Percentiles rank a stretch among this genome's conserved stretches.
phyloP scores from a whole-genome alignment of 106 monocot genomes.

The Dioscorea alata region DNA sequence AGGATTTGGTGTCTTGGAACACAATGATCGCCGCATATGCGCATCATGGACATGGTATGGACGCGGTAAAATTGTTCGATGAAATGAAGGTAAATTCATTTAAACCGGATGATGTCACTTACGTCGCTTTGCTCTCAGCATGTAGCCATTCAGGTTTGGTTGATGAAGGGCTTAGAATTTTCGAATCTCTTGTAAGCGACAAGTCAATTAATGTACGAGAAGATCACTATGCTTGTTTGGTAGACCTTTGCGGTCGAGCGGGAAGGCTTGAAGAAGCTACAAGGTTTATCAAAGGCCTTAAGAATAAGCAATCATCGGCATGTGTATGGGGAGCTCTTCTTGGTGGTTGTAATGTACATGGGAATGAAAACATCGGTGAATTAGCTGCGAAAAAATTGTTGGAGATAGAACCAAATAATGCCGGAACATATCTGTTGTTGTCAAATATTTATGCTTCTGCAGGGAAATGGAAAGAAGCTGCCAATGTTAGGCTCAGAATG shows the following conservation, averaged over 20 bases:
- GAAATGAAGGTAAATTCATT: conserved; percentile 43
- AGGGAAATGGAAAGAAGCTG: conserved; percentile 53
- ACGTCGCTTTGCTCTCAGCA: conserved; percentile 63
- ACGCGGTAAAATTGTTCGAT: conserved; percentile 40
- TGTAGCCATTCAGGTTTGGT: conserved; percentile 83
- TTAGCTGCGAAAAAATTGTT: conserved; percentile 52
- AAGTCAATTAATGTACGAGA: conserved; percentile 45
- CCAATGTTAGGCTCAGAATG: conserved; percentile 55
- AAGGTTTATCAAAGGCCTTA: conserved; percentile 31
- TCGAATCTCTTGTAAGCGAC: conserved; percentile 34
- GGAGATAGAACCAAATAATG: conserved; percentile 42
- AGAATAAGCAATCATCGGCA: conserved; percentile 17
- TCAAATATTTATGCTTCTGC: conserved; percentile 75
- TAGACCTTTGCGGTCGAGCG: conserved; percentile 70
- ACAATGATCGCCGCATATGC: conserved; percentile 36
- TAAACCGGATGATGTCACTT: conserved; percentile 68
- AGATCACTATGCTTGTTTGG: conserved; percentile 71
- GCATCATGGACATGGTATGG: conserved; percentile 59
- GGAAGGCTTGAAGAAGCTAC: conserved; percentile 46
- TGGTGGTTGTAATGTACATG: conserved; percentile 56
- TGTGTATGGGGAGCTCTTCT: conserved; percentile 64
- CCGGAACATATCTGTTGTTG: conserved; percentile 53
- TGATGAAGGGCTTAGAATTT: conserved; percentile 46
- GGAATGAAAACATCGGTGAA: conserved; percentile 40
- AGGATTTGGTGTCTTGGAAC: conserved; percentile 7